Conservation (phyloP, 2,329 filamentous ascomycete species). For the Scopulariopsis brevicaulis region DNA sequence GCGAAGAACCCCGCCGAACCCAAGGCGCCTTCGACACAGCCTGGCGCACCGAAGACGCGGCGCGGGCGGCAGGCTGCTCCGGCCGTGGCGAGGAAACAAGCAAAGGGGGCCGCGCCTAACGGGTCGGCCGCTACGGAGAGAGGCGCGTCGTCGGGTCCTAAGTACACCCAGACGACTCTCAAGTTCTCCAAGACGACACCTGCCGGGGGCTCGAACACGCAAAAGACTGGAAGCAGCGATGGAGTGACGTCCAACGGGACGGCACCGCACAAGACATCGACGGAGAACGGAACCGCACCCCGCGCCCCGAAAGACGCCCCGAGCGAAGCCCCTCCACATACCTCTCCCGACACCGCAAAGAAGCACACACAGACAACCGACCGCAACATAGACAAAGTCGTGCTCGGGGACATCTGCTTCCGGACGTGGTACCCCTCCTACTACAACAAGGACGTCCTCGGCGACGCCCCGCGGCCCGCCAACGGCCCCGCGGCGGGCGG, state of each 20-base stretch:
- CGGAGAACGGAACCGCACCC: conserved; percentile 9
- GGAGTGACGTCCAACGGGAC: conserved; percentile 25
- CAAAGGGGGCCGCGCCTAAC: conserved; percentile 6
- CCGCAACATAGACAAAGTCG: conserved; percentile 77
- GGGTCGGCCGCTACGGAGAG: conserved; percentile 11
- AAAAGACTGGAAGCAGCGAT: conserved; percentile 25
- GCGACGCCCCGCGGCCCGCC: conserved; percentile 25
- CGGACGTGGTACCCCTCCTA: conserved; percentile 89
- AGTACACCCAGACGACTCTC: conserved; percentile 6
- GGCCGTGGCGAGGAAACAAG: background rate
- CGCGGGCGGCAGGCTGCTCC: background rate
- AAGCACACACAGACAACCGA: conserved; percentile 27
- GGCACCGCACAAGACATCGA: conserved; percentile 9
- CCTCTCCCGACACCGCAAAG: conserved; percentile 16
- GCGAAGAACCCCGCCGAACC: conserved; percentile 10
- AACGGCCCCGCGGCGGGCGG: conserved; percentile 14
- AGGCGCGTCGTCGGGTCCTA: conserved; percentile 2
- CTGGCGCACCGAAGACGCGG: background rate
- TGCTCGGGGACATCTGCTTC: conserved; percentile 75
- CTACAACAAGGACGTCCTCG: conserved; percentile 63
- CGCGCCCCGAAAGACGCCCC: background rate
- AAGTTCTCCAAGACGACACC: conserved; percentile 14
- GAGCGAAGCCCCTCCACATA: conserved; percentile 11
- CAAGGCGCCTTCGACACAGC: background rate
- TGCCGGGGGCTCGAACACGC: conserved; percentile 16